Evolutionary conservation across 1,139 yeast species (phyloP).

Genomic region (Arxiozyma telluris): DNA sequence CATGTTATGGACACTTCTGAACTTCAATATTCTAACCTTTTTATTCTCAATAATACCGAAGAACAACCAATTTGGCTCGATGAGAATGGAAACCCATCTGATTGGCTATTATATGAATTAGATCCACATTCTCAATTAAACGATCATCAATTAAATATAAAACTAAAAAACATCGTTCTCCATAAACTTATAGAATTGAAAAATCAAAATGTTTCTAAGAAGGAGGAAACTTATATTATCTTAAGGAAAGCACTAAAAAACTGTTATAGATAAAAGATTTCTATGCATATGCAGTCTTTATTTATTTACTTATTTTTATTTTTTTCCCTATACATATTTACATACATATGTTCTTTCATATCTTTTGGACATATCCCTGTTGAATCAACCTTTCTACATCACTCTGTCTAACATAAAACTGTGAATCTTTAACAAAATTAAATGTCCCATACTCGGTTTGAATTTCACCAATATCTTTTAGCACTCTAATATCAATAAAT

Average conservation of each 20-base stretch:
- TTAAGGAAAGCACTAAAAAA: background rate
- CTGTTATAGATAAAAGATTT: background rate
- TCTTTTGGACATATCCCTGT: conserved; percentile 83
- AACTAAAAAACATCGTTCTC: background rate
- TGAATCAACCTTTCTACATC: conserved; percentile 91
- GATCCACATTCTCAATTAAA: background rate
- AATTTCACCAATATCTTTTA: conserved; percentile 92
- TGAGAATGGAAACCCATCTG: background rate
- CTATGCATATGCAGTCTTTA: background rate
- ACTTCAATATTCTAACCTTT: background rate
- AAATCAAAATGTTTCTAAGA: background rate
- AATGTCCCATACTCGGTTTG: conserved; percentile 97
- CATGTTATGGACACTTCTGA: background rate
- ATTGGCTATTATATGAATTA: conserved; percentile 1
- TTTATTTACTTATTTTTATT: background rate
- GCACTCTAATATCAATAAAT: conserved; percentile 85
- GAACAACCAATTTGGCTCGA: background rate
- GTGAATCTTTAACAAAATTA: conserved; percentile 89
- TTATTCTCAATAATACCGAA: background rate
- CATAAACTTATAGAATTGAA: background rate
- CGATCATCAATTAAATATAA: background rate
- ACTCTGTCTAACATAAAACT: conserved; percentile 84
- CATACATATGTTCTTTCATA: conserved; percentile 29
- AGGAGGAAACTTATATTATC: background rate
- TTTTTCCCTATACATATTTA: too few species aligned